Conservation (phyloP, 345 rosid genomes). For the Eutrema heterophyllum region DNA sequence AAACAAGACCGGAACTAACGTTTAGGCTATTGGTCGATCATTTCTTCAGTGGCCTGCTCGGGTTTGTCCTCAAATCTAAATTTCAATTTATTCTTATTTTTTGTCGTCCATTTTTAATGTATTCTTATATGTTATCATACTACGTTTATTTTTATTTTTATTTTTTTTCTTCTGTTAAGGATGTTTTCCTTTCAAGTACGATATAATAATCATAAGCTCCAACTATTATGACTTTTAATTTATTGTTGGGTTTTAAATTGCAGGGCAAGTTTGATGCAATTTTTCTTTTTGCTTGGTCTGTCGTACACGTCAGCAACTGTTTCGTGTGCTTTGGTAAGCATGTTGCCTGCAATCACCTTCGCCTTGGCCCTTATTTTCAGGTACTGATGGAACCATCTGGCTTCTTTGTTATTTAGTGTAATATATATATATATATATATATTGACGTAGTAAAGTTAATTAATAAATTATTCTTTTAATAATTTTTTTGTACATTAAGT, state of each 20-base stretch:
- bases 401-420: not conserved
- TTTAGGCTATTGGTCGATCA: constrained; percentile 35
- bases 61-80: constrained; percentile 30
- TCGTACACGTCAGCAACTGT: constrained; percentile 57
- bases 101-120: not conserved
- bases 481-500: no score
- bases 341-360: constrained; percentile 59
- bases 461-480: no score
- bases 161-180: not conserved
- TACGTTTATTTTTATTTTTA: not conserved
- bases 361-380: constrained; percentile 47
- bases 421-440: not conserved
- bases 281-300: constrained; percentile 50
- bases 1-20: constrained; percentile 38
- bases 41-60: constrained; percentile 45
- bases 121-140: not conserved
- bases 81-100: not conserved
- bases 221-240: not conserved
- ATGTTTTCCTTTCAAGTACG: not conserved
- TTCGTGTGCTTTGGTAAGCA: constrained; percentile 49
- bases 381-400: constrained; percentile 29
- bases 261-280: constrained; percentile 51
- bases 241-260: not conserved
- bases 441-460: not conserved
- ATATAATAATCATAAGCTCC: not conserved